These are phyloP conservation scores for Trichosanthes truncata DNA, from an alignment of 306 rosid genomes.

Conservation along the genomic window DNA sequence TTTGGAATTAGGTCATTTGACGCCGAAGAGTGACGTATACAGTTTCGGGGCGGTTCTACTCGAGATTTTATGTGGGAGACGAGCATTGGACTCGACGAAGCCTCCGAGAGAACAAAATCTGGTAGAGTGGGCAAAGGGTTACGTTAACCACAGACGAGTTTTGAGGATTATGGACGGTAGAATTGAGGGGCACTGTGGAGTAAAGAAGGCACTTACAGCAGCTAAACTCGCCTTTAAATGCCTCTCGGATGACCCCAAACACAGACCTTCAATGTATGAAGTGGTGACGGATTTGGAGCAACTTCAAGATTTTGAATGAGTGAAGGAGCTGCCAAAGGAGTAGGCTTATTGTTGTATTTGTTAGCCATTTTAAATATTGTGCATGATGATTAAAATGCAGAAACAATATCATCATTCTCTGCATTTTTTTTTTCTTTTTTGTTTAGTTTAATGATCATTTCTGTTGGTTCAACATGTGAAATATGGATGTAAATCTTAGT, in stretches of 20 bases:
- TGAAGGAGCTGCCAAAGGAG: background rate
- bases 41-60: slow-evolving; percentile 94
- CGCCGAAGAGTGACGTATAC: slow-evolving; percentile 77
- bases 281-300: slow-evolving; percentile 57
- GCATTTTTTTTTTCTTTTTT: background rate
- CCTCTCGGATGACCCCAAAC: slow-evolving; percentile 52
- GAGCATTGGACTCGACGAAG: slow-evolving; percentile 59
- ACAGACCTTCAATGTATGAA: slow-evolving; percentile 70
- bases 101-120: slow-evolving; percentile 58
- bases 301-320: slow-evolving; percentile 31
- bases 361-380: background rate
- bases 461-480: background rate
- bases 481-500: background rate
- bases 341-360: background rate
- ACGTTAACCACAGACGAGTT: slow-evolving; percentile 58
- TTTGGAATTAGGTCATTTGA: slow-evolving; percentile 62
- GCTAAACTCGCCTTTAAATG: slow-evolving; percentile 59
- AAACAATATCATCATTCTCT: background rate
- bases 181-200: slow-evolving; percentile 53
- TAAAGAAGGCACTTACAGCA: slow-evolving; percentile 43
- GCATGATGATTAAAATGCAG: background rate
- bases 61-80: slow-evolving; percentile 63
- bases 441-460: background rate
- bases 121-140: slow-evolving; percentile 83
- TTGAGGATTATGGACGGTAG: slow-evolving; percentile 65